These are phyloP conservation scores for Saccharomycopsis sp. DNA, from an alignment of 805 yeast species.

Conservation along the genomic window DNA sequence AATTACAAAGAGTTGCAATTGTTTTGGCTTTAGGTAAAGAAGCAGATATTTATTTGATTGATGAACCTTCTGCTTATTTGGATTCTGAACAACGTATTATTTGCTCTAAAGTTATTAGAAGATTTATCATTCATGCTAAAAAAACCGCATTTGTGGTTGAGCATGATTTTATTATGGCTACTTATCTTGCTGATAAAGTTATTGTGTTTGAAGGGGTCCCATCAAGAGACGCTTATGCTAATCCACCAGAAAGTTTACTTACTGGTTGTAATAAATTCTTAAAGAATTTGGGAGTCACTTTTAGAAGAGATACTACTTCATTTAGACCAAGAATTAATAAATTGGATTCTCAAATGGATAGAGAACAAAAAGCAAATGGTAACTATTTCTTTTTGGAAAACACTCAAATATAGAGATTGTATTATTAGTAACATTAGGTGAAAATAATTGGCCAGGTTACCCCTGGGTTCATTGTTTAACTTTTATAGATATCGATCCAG, in stretches of 20 bases:
- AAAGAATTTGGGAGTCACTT: slow-evolving; percentile 94
- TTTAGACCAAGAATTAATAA: slow-evolving; percentile 98
- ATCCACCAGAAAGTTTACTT: slow-evolving; percentile 82
- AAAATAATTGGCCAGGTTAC: no score
- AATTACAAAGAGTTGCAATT: slow-evolving; percentile 97
- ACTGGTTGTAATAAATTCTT: slow-evolving; percentile 97
- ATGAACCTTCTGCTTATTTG: slow-evolving; percentile 97
- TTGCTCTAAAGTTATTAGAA: slow-evolving; percentile 96
- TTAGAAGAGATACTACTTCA: slow-evolving; percentile 98
- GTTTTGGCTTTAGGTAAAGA: slow-evolving; percentile 87
- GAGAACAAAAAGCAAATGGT: slow-evolving; percentile 87
- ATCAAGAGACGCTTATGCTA: slow-evolving; percentile 75
- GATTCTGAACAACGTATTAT: slow-evolving; percentile 99
- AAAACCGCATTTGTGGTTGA: slow-evolving; percentile 99
- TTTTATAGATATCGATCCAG: no score
- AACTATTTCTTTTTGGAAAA: slow-evolving; percentile 80
- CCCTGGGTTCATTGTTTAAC: no score
- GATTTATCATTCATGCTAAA: slow-evolving; percentile 91
- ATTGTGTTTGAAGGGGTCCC: slow-evolving; percentile 97
- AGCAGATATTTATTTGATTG: slow-evolving; percentile 94
- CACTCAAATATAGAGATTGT: slow-evolving; percentile 9
- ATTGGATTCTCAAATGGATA: slow-evolving; percentile 97
- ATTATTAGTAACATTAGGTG: not conserved
- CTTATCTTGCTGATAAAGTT: slow-evolving; percentile 96
- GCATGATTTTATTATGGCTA: slow-evolving; percentile 99